phyloP scores from a whole-genome alignment of 108 stramenopile genomes.

The Parietichytrium sp. region DNA sequence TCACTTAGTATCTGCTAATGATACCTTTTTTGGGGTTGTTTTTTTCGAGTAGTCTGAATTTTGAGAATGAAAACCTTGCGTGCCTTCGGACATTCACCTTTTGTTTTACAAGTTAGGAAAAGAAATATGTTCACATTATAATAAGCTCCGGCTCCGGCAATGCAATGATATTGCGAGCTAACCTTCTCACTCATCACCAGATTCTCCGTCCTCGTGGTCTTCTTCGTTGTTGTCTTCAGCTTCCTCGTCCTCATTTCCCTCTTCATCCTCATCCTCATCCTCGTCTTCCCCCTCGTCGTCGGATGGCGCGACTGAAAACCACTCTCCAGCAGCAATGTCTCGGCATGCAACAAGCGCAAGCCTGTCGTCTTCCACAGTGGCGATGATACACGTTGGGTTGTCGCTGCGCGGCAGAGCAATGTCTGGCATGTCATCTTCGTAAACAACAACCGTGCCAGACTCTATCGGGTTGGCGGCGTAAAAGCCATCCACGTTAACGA shows the following conservation, averaged over 20 bases:
- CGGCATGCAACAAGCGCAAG: conserved; percentile 74
- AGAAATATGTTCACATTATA: too few relatives aligned
- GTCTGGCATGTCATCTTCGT: conserved; percentile 71
- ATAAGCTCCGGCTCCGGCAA: too few relatives aligned
- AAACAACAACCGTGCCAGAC: conserved; percentile 74
- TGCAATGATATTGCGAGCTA: too few relatives aligned
- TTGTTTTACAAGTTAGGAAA: too few relatives aligned
- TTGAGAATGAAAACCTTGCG: too few relatives aligned
- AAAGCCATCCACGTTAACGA: conserved; percentile 80
- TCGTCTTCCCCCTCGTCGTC: not conserved
- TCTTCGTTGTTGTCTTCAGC: not conserved
- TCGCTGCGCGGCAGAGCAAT: conserved; percentile 65
- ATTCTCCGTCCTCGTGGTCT: too few relatives aligned
- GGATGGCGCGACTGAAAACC: conserved; percentile 56
- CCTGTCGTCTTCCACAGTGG: conserved; percentile 69
- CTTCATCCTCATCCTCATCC: not conserved
- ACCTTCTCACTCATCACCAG: too few relatives aligned
- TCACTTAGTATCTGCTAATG: too few relatives aligned
- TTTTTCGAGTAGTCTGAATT: too few relatives aligned
- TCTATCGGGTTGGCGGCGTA: conserved; percentile 76
- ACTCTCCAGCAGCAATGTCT: conserved; percentile 72
- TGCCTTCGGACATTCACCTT: too few relatives aligned
- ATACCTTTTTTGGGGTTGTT: too few relatives aligned
- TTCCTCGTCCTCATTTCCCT: not conserved
- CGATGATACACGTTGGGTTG: conserved; percentile 73